Conservation (phyloP, 305 asterid genomes). For the Solanum hybrid region DNA sequence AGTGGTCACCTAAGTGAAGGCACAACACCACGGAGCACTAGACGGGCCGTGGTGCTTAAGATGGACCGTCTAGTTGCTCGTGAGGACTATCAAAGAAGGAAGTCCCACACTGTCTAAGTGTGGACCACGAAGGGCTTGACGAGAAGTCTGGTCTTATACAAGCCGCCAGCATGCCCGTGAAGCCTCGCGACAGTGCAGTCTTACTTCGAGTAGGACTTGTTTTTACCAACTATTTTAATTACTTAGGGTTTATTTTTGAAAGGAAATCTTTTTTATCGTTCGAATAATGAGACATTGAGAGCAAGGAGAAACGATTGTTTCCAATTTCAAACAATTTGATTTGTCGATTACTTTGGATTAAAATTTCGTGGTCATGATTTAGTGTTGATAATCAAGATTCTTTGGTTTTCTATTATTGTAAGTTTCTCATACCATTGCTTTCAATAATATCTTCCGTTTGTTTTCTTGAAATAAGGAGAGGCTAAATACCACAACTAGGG, state of each 20-base stretch:
- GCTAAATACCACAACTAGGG: neutral
- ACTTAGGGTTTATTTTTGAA: neutral
- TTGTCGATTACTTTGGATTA: neutral
- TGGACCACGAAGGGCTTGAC: neutral
- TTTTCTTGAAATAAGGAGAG: neutral
- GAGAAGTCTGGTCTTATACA: neutral
- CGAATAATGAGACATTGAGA: neutral
- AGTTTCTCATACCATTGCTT: neutral
- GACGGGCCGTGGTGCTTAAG: neutral
- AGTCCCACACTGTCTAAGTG: neutral
- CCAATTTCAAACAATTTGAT: neutral
- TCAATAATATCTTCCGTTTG: no score
- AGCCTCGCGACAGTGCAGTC: neutral
- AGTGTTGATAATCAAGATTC: neutral
- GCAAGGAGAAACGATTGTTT: neutral
- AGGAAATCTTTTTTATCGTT: no score
- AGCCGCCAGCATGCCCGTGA: neutral
- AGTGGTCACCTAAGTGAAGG: neutral
- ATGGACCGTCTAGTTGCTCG: neutral
- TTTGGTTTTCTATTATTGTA: neutral
- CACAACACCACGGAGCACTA: neutral
- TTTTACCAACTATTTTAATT: no score
- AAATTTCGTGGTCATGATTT: neutral
- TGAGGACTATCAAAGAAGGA: neutral
- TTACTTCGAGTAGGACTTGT: neutral